phyloP scores from a whole-genome alignment of 768 basidiomycete species.

The Solioccasus polychromus region DNA sequence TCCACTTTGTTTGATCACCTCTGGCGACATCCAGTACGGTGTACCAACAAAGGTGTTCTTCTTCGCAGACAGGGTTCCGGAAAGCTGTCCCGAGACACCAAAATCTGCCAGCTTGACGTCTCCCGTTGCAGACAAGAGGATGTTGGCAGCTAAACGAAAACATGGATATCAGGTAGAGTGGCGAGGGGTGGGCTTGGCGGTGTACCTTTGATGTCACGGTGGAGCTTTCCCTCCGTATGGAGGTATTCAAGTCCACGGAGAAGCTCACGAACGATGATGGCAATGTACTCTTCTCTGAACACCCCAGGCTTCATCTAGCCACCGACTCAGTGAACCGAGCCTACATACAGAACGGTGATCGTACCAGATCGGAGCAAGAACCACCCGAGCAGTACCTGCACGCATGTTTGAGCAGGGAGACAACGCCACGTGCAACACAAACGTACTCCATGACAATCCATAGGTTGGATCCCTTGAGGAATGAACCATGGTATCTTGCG shows the following conservation, averaged over 20 bases:
- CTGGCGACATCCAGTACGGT: slow-evolving; percentile 99
- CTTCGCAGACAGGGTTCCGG: slow-evolving; percentile 87
- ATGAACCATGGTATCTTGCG: slow-evolving; percentile 90
- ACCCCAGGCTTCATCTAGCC: slow-evolving; percentile 96
- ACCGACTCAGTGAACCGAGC: slow-evolving; percentile 8
- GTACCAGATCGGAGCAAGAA: slow-evolving; percentile 93
- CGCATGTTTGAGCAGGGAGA: slow-evolving; percentile 8
- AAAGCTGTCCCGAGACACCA: slow-evolving; percentile 96
- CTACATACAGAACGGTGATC: slow-evolving; percentile 23
- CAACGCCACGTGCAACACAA: not conserved
- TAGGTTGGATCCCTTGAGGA: slow-evolving; percentile 89
- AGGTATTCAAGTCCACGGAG: slow-evolving; percentile 92
- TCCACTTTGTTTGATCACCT: slow-evolving; percentile 99
- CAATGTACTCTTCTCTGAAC: slow-evolving; percentile 98
- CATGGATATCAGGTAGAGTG: not conserved
- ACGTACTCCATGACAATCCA: slow-evolving; percentile 99
- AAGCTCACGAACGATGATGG: slow-evolving; percentile 92
- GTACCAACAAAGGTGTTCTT: slow-evolving; percentile 99
- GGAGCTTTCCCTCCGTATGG: slow-evolving; percentile 93
- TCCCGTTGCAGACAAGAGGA: slow-evolving; percentile 85
- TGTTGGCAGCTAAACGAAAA: slow-evolving; percentile 76
- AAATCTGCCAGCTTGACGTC: slow-evolving; percentile 99
- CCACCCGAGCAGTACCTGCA: slow-evolving; percentile 94
- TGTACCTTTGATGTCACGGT: slow-evolving; percentile 97
- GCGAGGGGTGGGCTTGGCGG: not conserved